Base-by-base conservation (phyloP, 2,329 filamentous ascomycete genomes). In the Bipolaris oryzae region DNA sequence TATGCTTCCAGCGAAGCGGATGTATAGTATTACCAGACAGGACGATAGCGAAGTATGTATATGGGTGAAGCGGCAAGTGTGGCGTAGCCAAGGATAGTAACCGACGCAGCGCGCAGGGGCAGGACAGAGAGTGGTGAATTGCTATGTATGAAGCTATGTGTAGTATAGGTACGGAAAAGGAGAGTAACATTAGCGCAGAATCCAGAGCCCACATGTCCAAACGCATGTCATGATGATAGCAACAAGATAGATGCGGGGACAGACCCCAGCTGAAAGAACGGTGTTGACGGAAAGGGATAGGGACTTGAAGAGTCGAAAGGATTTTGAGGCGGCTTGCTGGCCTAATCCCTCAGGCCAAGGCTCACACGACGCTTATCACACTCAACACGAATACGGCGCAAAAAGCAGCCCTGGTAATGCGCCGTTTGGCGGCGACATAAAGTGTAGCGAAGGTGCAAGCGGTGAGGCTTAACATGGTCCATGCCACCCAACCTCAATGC, bases 41-140 rank as follows among this genome's bases (percentile, higher is more conserved):
- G 62, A 66, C 58, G 61, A 50, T 39, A 60, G 55, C 55, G 58
- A 46, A 59, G 66, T 67, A 66, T 65, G 66, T 67, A 66, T 65
- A 69, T 68, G 66, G 50, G 60, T 44, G 59, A 64, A 52, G 56
- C 62, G 38, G n/a, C n/a, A 68, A 62, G 60, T 62, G 61, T 53
- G 64, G 61, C 58, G 62, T 57, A 52, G 62, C 50, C 53, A 55
- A 60, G 57, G 49, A 55, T 58, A 58, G 67, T 58, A 62, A 57
- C 61, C 61, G 55, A 50, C 56, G 58, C 37, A 53, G 50, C 45
- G 58, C 52, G 61, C 60, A 65, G 63, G 62, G 66, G 62, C 57
- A 63, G 53, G 57, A 64, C 57, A 61, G 53, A 46, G 55, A 53
- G 51, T 52, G 56, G 43, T 50, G 60, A 44, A 53, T 48, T 67